Conservation (phyloP, 192 early-diverging fungal species). For the Glomus cerebriforme region DNA sequence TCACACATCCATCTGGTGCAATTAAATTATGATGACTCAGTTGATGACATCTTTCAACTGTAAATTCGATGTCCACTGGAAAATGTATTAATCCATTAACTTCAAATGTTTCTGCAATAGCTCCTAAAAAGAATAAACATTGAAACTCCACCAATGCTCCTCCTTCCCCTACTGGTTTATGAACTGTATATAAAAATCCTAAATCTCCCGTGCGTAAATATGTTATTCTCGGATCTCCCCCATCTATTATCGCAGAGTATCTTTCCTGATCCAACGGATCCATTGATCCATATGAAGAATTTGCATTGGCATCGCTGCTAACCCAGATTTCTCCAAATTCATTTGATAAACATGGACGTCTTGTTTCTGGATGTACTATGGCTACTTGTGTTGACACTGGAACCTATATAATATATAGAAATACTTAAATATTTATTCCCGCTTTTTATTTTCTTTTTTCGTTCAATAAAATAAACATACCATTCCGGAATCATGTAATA, state of each 20-base stretch:
- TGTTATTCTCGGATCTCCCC: slow-evolving; percentile 54
- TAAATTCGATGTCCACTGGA: slow-evolving; percentile 71
- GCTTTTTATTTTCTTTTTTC: neutral
- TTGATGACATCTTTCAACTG: slow-evolving; percentile 61
- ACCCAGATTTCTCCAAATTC: slow-evolving; percentile 90
- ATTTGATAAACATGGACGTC: slow-evolving; percentile 64
- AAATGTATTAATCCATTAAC: slow-evolving; percentile 75
- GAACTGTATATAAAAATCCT: slow-evolving; percentile 81
- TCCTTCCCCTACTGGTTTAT: slow-evolving; percentile 50
- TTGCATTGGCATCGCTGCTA: slow-evolving; percentile 58
- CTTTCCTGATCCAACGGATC: slow-evolving; percentile 39
- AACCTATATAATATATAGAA: slow-evolving; percentile 44
- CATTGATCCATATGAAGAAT: slow-evolving; percentile 47
- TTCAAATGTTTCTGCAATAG: slow-evolving; percentile 69
- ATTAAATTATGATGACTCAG: neutral
- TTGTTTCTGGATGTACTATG: slow-evolving; percentile 80
- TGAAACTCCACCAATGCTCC: slow-evolving; percentile 62
- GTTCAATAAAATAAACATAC: slow-evolving; percentile 23
- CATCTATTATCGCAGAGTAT: slow-evolving; percentile 58
- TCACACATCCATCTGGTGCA: slow-evolving; percentile 31
- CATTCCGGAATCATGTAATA: slow-evolving; percentile 72
- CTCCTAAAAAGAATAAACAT: slow-evolving; percentile 77
- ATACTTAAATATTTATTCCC: neutral
- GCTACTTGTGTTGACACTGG: slow-evolving; percentile 79
- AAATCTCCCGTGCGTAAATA: slow-evolving; percentile 83